Percentiles rank a stretch among this genome's conserved stretches.
phyloP scores from a whole-genome alignment of 345 rosid genomes.

The Turnera subulata region DNA sequence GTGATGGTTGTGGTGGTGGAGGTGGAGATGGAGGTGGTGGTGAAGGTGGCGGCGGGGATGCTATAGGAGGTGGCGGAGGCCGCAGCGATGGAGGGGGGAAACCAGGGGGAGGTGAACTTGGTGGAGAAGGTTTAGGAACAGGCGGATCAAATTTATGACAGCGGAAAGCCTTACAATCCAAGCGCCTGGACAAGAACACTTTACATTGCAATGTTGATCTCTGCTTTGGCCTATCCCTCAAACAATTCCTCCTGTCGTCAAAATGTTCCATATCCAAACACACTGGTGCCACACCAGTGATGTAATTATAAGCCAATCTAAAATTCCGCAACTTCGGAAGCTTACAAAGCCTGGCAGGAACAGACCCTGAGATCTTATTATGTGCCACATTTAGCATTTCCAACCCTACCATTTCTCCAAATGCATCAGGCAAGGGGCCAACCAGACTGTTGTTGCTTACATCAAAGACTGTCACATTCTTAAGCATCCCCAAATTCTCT shows the following conservation, averaged over 20 bases:
- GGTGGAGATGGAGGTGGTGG: constrained; percentile 19
- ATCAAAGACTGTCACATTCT: constrained; percentile 62
- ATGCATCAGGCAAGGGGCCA: constrained; percentile 50
- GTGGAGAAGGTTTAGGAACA: constrained; percentile 21
- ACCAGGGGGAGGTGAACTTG: constrained; percentile 7
- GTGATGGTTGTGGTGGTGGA: background rate
- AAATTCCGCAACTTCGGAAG: constrained; percentile 58
- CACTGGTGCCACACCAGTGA: constrained; percentile 40
- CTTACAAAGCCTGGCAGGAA: constrained; percentile 47
- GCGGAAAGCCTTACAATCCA: constrained; percentile 44
- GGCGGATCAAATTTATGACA: constrained; percentile 33
- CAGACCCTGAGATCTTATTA: constrained; percentile 56
- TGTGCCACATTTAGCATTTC: constrained; percentile 54
- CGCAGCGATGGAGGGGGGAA: constrained; percentile 13
- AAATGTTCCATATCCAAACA: constrained; percentile 36
- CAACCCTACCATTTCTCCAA: constrained; percentile 49
- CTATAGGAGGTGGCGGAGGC: constrained; percentile 13
- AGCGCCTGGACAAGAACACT: constrained; percentile 41
- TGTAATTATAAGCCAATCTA: constrained; percentile 48
- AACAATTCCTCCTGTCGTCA: constrained; percentile 54
- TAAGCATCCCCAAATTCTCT: constrained; percentile 41
- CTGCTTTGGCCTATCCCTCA: constrained; percentile 37
- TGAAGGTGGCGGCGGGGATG: constrained; percentile 9
- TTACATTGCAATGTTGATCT: constrained; percentile 62
- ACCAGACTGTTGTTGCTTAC: constrained; percentile 52